Percentiles rank a stretch among this genome's conserved stretches.
These are phyloP conservation scores for Thraustochytrium sp. DNA, from an alignment of 352 stramenopile species.

Conservation along the genomic window DNA sequence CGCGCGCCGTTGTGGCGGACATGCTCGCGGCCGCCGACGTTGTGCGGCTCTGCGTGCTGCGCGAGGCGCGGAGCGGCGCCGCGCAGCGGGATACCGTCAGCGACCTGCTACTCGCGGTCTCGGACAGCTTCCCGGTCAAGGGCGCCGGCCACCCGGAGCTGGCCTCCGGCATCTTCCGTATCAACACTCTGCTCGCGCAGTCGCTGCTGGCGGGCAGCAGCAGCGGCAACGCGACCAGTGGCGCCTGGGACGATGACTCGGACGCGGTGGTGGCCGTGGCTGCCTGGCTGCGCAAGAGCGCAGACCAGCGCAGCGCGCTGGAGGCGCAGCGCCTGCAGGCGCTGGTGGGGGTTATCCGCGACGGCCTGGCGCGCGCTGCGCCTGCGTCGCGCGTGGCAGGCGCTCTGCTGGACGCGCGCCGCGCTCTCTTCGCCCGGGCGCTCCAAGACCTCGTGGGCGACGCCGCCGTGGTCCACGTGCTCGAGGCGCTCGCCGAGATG, in stretches of 20 bases:
- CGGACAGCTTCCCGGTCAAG: background rate
- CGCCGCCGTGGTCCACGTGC: background rate
- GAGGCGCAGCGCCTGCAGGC: background rate
- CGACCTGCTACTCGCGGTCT: background rate
- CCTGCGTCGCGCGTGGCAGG: background rate
- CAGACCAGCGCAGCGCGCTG: background rate
- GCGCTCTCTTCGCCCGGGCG: background rate
- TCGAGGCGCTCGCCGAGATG: background rate
- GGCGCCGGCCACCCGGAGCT: background rate
- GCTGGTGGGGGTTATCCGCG: background rate
- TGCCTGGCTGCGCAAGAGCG: background rate
- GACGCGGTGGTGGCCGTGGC: background rate
- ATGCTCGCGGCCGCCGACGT: background rate
- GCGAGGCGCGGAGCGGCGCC: too few species aligned
- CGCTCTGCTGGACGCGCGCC: background rate
- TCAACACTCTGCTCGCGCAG: background rate
- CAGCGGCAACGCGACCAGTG: background rate
- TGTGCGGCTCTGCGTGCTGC: background rate
- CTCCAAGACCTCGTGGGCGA: background rate
- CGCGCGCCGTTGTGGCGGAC: background rate
- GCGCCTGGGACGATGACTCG: background rate
- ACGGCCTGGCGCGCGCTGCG: background rate
- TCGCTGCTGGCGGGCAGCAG: background rate
- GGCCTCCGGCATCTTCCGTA: background rate
- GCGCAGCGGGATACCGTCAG: too few species aligned